Evolutionary conservation across 768 basidiomycete species (phyloP).

Genomic region (Pulveroboletus ravenelii): DNA sequence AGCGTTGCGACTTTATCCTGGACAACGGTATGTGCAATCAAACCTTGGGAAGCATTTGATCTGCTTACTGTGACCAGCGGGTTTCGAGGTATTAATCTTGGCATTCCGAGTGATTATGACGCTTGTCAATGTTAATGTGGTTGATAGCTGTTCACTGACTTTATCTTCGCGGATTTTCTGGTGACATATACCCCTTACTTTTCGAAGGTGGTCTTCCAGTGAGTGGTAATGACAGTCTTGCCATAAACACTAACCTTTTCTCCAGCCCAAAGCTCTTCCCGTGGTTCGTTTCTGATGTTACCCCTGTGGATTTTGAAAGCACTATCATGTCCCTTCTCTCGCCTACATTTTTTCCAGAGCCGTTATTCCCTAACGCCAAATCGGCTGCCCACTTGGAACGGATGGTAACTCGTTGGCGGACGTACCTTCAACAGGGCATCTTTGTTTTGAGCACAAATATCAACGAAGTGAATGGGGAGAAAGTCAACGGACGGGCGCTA

Average conservation of each 20-base stretch:
- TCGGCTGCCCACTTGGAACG: conserved; percentile 42
- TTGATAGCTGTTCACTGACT: conserved; percentile 80
- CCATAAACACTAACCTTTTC: conserved; percentile 8
- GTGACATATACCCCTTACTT: conserved; percentile 85
- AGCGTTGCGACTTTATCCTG: conserved; percentile 76
- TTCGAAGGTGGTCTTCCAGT: conserved; percentile 87
- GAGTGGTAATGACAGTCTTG: conserved; percentile 21
- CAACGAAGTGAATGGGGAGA: conserved; percentile 25
- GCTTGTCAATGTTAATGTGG: neutral
- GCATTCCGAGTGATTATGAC: neutral
- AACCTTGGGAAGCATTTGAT: neutral
- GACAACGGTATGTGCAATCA: conserved; percentile 66
- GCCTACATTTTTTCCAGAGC: conserved; percentile 50
- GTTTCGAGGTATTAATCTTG: conserved; percentile 66
- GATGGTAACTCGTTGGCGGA: conserved; percentile 69
- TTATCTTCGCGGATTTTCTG: conserved; percentile 90
- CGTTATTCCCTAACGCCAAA: conserved; percentile 20
- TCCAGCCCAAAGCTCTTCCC: conserved; percentile 87
- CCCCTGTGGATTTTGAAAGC: conserved; percentile 73
- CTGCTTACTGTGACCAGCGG: conserved; percentile 46
- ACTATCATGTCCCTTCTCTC: conserved; percentile 56
- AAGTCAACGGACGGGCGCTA: conserved; percentile 22
- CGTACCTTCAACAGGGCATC: conserved; percentile 61
- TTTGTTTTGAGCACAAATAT: conserved; percentile 57
- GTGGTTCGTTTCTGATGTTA: conserved; percentile 97